A percentile compares a stretch with the other conserved stretches of the same genome.
These are phyloP conservation scores for Cicer yamashitae DNA, from an alignment of 306 rosid species.

Conservation along the genomic window DNA sequence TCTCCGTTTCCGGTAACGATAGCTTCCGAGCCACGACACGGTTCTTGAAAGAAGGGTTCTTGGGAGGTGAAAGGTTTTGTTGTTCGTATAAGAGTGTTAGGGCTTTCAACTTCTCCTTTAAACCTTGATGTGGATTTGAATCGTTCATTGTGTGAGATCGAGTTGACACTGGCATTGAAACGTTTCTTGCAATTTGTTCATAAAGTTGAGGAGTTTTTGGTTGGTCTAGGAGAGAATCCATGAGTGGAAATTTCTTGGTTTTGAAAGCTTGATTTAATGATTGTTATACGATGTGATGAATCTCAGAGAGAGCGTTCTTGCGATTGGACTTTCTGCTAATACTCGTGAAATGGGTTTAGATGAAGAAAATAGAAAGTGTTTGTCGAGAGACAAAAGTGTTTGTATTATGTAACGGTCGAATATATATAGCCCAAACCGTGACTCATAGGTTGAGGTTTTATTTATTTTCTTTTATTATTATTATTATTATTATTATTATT, in stretches of 20 bases:
- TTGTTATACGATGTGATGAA: background rate
- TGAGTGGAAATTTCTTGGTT: background rate
- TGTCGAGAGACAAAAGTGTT: too few relatives aligned
- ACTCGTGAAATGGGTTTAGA: background rate
- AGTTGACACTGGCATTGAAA: slow-evolving; percentile 77
- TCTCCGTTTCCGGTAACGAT: slow-evolving; percentile 47
- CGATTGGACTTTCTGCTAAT: background rate
- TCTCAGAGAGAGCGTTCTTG: background rate
- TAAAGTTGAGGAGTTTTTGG: background rate
- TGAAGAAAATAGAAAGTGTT: background rate
- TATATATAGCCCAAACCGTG: too few relatives aligned
- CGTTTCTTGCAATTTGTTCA: slow-evolving; percentile 7
- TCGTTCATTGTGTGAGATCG: slow-evolving; percentile 57
- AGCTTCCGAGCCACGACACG: slow-evolving; percentile 61
- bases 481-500: too few relatives aligned
- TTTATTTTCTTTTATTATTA: too few relatives aligned
- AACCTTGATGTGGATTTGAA: slow-evolving; percentile 11
- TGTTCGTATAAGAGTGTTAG: slow-evolving; percentile 75
- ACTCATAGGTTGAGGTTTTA: too few relatives aligned
- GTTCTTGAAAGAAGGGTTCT: slow-evolving; percentile 47
- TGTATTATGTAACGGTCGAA: too few relatives aligned
- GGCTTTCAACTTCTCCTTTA: slow-evolving; percentile 36
- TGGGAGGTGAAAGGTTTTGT: slow-evolving; percentile 42
- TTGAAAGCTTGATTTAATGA: background rate
- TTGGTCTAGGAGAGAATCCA: background rate